Evolutionary conservation across 345 rosid genomes (phyloP), one percentile per base, ranked within the genome.

Genomic region (Clausena lansium): DNA sequence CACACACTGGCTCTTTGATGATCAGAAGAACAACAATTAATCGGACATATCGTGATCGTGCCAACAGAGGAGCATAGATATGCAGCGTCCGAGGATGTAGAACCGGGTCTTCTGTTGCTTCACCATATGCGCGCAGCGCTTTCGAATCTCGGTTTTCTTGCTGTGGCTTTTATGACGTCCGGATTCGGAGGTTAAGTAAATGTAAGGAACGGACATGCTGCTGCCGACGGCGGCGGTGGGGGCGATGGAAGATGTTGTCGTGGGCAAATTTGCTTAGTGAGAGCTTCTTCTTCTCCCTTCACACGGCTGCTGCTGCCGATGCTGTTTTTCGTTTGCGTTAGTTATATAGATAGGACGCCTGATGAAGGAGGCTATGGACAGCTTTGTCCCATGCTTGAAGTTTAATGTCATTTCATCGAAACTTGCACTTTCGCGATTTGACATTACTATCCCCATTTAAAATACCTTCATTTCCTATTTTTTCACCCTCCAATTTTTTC

Each of bases 1-100:
- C 38, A 0, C 3, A 13, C 32, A 4, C 36, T 28, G 17, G 6
- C 2, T 15, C 20, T 30, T 2, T 5, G 8, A 3, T 32, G 35
- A 32, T 62, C 57, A 4, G 50, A 45, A 13, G 50, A 45, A 4
- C 20, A 4, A 35, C 1, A 75, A 35, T 83, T 57, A 85, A 63
- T 81, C 87, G 1, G 75, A 22, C 54, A 86, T 59, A 32, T 87
- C 77, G 71, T 87, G 88, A 74, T 91, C 85, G n/a, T 86, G 89
- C 97, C 97, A 94, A 30, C 95, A 93, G 13, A 95, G 82, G 45
- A 95, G 90, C 98, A 95, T 93, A 70, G 87, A 86, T 84, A 91
- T 76, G 84, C 97, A 95, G 11, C 98, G 95, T 15, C 90, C 87
- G 2, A 95, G 85, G 74, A 93, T 93, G 76, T 91, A 95, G 73